phyloP scores from a whole-genome alignment of 441 rosid species.

The Metrosideros polymorpha region DNA sequence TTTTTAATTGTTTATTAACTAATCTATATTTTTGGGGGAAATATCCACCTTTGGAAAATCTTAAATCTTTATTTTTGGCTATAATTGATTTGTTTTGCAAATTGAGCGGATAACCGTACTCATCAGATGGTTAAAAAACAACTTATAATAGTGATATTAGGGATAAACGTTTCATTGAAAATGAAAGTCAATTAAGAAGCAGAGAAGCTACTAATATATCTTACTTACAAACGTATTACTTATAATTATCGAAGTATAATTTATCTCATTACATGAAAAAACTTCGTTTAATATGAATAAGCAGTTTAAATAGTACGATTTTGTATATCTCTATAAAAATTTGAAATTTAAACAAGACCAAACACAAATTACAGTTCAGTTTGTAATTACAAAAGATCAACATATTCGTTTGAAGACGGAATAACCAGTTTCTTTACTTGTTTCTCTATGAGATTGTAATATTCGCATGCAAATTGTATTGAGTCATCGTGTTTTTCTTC shows the following conservation, averaged over 20 bases:
- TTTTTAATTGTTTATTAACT: neutral
- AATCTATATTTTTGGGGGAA: neutral
- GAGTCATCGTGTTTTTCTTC: neutral
- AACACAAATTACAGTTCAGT: neutral
- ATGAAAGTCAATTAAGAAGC: neutral
- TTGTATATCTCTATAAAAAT: neutral
- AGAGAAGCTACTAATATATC: neutral
- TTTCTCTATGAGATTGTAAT: neutral
- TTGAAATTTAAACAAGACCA: neutral
- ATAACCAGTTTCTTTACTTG: neutral
- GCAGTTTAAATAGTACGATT: neutral
- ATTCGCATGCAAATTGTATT: neutral
- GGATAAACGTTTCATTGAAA: neutral
- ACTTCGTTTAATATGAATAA: neutral
- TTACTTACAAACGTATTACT: neutral
- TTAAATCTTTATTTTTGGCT: no score
- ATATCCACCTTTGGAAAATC: neutral
- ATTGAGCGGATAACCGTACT: neutral
- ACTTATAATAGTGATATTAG: neutral
- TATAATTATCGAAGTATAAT: neutral
- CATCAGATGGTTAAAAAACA: neutral
- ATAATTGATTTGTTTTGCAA: neutral
- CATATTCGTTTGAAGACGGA: neutral
- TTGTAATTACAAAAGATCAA: neutral
- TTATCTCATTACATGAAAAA: neutral